Evolutionary conservation across 352 stramenopile species (phyloP).

Genomic region (Phytophthora pisi): DNA sequence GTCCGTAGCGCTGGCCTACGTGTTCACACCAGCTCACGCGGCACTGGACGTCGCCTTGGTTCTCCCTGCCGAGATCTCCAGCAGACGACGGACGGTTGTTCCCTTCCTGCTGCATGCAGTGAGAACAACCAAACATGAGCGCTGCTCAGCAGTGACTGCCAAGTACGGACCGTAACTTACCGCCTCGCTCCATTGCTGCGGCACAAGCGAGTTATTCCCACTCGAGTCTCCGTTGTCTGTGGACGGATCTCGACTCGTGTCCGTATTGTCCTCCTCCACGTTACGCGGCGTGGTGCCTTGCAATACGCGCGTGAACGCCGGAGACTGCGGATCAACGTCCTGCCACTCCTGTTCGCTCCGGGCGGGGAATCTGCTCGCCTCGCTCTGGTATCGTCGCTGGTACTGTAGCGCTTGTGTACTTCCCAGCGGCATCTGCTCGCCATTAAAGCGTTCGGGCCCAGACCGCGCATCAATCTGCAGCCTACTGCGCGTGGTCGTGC

Average conservation of each 20-base stretch:
- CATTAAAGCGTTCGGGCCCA: neutral
- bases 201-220: conserved; percentile 17
- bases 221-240: conserved; percentile 12
- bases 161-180: neutral
- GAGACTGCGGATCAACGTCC: conserved; percentile 5
- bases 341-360: conserved; percentile 6
- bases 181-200: conserved; percentile 22
- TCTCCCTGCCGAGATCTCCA: neutral
- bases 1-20: conserved; percentile 44
- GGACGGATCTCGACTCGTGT: conserved; percentile 13
- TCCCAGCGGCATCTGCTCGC: neutral
- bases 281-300: neutral
- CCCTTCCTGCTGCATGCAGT: conserved; percentile 8
- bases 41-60: conserved; percentile 24
- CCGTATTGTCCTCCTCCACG: conserved; percentile 7
- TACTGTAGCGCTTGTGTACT: neutral
- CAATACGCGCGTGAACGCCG: conserved; percentile 2
- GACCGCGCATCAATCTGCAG: neutral
- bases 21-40: conserved; percentile 56
- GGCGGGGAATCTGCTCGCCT: neutral
- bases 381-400: neutral
- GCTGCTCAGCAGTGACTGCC: neutral
- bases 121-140: neutral
- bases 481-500: neutral
- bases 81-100: conserved; percentile 2